These are phyloP conservation scores for Dalbergia cochinchinensis DNA, from an alignment of 306 rosid species.

Conservation along the genomic window DNA sequence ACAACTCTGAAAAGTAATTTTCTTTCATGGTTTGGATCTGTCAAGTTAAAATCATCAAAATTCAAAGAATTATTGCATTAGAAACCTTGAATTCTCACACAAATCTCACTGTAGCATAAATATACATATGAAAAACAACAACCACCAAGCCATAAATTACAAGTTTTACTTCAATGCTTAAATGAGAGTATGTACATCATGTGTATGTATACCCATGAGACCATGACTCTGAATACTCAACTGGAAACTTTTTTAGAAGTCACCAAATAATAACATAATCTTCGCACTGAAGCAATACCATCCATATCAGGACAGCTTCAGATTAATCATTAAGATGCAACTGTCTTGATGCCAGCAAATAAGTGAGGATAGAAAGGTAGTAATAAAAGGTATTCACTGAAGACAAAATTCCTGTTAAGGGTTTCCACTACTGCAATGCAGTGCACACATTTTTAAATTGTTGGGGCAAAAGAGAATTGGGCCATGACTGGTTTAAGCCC, in stretches of 20 bases:
- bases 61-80: constrained; percentile 27
- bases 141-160: constrained; percentile 23
- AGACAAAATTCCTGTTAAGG: not conserved
- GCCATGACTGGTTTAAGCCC: too few species aligned
- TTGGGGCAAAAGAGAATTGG: too few species aligned
- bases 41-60: constrained; percentile 43
- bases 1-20: constrained; percentile 68
- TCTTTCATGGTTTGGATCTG: constrained; percentile 87
- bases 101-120: constrained; percentile 20
- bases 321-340: constrained; percentile 11
- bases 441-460: constrained; percentile 2
- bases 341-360: constrained; percentile 32
- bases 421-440: constrained; percentile 24
- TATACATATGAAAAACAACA: not conserved
- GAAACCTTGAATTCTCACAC: constrained; percentile 35
- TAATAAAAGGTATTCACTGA: constrained; percentile 11
- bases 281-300: constrained; percentile 32
- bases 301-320: constrained; percentile 21
- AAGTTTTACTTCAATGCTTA: constrained; percentile 34
- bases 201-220: constrained; percentile 1
- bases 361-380: constrained; percentile 5
- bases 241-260: constrained; percentile 21
- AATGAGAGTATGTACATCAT: constrained; percentile 15
- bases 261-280: not conserved
- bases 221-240: constrained; percentile 19